Evolutionary conservation across 441 rosid genomes (phyloP), one percentile per base, ranked within the genome.

Genomic region (Lepidium campestre): DNA sequence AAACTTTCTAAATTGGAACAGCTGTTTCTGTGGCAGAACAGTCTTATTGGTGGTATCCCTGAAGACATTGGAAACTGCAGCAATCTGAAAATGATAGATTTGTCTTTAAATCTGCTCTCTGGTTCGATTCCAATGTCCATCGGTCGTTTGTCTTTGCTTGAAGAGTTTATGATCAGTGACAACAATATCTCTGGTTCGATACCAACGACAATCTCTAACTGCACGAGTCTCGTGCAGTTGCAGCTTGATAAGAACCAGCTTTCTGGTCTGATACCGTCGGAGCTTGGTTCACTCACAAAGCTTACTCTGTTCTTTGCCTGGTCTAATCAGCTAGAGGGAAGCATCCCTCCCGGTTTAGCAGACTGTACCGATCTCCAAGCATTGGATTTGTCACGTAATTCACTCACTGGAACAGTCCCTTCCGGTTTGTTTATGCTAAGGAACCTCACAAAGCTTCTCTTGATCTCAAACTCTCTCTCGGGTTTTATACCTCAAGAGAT

Each of bases 311-410:
- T 94, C 78, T 83, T 89, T 22, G 96, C 93, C 19, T 94, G 99
- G 99, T 82, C 86, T 57, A 94, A 94, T 80, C 89, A 86, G 82
- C 91, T 94, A 20, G 97, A 91, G 78, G 99, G 99, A 71, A 89
- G 96, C 76, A 89, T 94, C 49, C 96, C 99, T 63, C 65, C 87
- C 8, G 78, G 75, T 59, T 77, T 94, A 83, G 85, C 90, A 15
- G 74, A 73, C 4, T 91, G 93, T 70, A 72, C 54, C 15, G 72
- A 64, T 76, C 97, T 94, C 22, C 93, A 91, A 68, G 90, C 95
- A n/a, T 70, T 93, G 37, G 99, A 93, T 74, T 81, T 93, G 81
- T 93, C 99, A 3, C 89, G 82, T 53, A 91, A 93, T 64, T 70
- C 93, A 7, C 85, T 93, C 29, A 90, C 98, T 7, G 96, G 97